Conservation (phyloP, 768 basidiomycete genomes). For the Boletus subparvulus region DNA sequence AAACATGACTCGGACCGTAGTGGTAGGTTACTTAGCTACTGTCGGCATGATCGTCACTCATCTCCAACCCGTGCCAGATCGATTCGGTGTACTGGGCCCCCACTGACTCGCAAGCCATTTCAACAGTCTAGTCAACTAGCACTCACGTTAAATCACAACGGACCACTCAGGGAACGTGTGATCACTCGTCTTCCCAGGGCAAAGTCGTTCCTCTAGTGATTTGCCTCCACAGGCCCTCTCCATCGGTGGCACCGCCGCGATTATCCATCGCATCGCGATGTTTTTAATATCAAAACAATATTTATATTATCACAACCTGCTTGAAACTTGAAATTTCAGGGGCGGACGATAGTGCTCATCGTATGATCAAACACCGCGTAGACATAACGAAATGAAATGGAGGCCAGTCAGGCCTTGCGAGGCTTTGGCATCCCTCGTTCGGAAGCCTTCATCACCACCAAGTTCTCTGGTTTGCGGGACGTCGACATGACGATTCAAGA, state of each 20-base stretch:
- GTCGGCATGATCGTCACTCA: constrained; percentile 41
- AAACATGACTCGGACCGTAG: not conserved
- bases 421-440: constrained; percentile 58
- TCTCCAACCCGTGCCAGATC: not conserved
- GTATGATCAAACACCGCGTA: constrained; percentile 58
- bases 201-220: no score
- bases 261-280: no score
- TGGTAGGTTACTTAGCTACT: not conserved
- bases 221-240: no score
- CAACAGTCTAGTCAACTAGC: no score
- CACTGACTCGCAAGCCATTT: no score
- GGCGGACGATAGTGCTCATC: constrained; percentile 7
- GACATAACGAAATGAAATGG: constrained; percentile 57
- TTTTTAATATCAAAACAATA: no score
- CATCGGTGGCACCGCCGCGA: no score
- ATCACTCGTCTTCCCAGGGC: no score
- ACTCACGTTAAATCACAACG: no score
- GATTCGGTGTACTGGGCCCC: no score
- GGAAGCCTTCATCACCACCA: constrained; percentile 67
- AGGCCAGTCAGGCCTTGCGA: constrained; percentile 40
- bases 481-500: constrained; percentile 50
- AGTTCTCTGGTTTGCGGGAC: constrained; percentile 55
- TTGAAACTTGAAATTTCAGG: not conserved
- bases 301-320: no score
- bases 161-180: no score